A percentile compares a stretch with the other conserved stretches of the same genome.
Evolutionary conservation across 1,284 basidiomycete genomes (phyloP).

Genomic region (Tylopilus sp.): DNA sequence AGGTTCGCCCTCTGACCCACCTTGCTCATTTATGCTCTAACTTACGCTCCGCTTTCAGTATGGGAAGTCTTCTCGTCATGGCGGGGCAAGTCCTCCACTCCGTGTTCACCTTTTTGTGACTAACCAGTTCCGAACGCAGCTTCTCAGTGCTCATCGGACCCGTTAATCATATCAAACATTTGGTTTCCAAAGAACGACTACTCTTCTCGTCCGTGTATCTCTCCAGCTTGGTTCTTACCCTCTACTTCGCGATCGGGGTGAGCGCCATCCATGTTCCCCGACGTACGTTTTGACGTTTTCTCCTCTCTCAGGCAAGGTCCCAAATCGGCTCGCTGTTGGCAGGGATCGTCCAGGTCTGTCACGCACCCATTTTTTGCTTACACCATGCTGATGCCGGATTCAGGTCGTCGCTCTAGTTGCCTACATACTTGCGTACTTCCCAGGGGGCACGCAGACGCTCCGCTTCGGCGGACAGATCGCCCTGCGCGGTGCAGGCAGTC

Average conservation of each 20-base stretch:
- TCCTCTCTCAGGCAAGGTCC: slow-evolving; percentile 57
- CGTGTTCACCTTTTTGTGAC: not conserved
- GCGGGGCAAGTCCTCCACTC: slow-evolving; percentile 55
- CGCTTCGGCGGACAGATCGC: slow-evolving; percentile 81
- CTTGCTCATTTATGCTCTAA: not conserved
- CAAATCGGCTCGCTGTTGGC: slow-evolving; percentile 81
- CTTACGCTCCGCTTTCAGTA: slow-evolving; percentile 38
- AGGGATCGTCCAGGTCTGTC: slow-evolving; percentile 67
- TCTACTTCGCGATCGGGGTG: slow-evolving; percentile 87
- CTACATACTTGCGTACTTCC: slow-evolving; percentile 90
- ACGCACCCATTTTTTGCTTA: no score
- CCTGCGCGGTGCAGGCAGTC: slow-evolving; percentile 73
- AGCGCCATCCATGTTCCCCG: slow-evolving; percentile 26
- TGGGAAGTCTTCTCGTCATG: slow-evolving; percentile 85
- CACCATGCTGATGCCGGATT: not conserved
- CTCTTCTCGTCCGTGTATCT: slow-evolving; percentile 89
- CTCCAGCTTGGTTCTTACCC: slow-evolving; percentile 72
- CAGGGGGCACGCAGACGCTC: slow-evolving; percentile 78
- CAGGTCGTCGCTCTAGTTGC: slow-evolving; percentile 78
- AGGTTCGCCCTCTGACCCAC: slow-evolving; percentile 43
- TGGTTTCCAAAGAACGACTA: slow-evolving; percentile 79
- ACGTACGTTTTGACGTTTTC: slow-evolving; percentile 2
- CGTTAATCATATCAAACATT: slow-evolving; percentile 85
- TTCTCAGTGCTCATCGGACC: slow-evolving; percentile 85
- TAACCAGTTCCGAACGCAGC: slow-evolving; percentile 35